phyloP scores from a whole-genome alignment of 768 basidiomycete species.

The Suillus plorans region DNA sequence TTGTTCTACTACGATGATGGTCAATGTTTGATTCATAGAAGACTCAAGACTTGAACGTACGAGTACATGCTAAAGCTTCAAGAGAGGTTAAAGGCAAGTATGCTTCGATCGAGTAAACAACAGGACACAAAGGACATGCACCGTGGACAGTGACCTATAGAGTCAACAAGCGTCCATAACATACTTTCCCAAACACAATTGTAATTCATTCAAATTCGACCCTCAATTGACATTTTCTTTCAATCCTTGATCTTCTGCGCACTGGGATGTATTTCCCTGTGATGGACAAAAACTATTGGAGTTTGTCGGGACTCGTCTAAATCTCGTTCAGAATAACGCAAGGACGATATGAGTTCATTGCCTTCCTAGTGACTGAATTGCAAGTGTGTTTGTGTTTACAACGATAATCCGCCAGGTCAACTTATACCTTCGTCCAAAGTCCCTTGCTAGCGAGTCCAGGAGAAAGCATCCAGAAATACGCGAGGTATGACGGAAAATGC shows the following conservation, averaged over 20 bases:
- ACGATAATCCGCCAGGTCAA: conserved; percentile 9
- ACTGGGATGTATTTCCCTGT: not conserved
- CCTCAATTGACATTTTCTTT: not conserved
- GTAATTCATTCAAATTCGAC: not conserved
- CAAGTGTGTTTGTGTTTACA: conserved; percentile 47
- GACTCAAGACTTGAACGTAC: too few species aligned
- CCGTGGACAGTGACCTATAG: too few species aligned
- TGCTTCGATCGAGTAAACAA: too few species aligned
- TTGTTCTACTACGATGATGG: too few species aligned
- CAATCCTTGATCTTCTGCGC: not conserved
- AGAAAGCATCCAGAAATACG: conserved; percentile 91
- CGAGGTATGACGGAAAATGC: conserved; percentile 53
- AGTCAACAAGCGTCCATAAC: not conserved
- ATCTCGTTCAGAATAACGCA: not conserved
- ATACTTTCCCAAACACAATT: not conserved
- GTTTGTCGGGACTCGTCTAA: not conserved
- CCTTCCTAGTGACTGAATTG: conserved; percentile 71
- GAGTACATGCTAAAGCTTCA: too few species aligned
- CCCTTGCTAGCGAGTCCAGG: conserved; percentile 84
- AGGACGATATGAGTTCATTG: conserved; percentile 60
- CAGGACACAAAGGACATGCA: too few species aligned
- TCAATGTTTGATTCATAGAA: too few species aligned
- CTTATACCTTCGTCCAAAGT: conserved; percentile 42
- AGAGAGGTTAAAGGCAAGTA: too few species aligned
- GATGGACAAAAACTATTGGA: not conserved